Evolutionary conservation across 2,329 filamentous ascomycete genomes (phyloP).

Genomic region (Scorias spongiosa): DNA sequence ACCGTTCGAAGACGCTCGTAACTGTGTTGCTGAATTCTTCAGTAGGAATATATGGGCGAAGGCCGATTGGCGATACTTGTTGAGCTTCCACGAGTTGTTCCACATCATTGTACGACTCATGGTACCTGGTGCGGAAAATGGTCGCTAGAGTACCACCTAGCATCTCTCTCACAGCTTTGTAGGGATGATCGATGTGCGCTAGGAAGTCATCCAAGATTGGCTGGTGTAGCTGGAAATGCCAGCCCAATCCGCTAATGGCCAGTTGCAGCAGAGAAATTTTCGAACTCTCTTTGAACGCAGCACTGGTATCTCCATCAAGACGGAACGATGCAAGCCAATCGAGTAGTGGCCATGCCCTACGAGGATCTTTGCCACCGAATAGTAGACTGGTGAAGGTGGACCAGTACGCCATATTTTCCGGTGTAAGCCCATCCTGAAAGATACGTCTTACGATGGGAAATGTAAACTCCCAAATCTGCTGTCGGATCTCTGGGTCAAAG

Average conservation of each 20-base stretch:
- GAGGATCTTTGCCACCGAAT: conserved; percentile 76
- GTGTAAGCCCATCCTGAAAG: conserved; percentile 81
- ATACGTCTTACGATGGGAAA: conserved; percentile 77
- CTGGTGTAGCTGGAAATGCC: conserved; percentile 87
- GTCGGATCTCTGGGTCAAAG: conserved; percentile 55
- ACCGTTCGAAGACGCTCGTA: conserved; percentile 56
- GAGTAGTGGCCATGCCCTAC: conserved; percentile 72
- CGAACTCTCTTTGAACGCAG: conserved; percentile 96
- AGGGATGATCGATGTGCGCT: conserved; percentile 84
- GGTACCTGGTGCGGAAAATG: conserved; percentile 81
- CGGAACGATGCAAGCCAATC: conserved; percentile 72
- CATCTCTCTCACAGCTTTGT: conserved; percentile 90
- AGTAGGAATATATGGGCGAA: conserved; percentile 65
- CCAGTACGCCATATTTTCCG: conserved; percentile 92
- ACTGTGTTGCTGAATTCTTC: conserved; percentile 61
- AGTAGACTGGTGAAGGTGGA: conserved; percentile 83
- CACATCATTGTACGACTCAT: conserved; percentile 82
- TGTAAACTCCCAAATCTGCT: conserved; percentile 73
- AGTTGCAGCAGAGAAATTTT: conserved; percentile 88
- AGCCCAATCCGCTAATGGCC: conserved; percentile 72
- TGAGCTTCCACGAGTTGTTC: conserved; percentile 60
- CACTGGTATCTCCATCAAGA: conserved; percentile 86
- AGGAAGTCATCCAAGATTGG: conserved; percentile 84
- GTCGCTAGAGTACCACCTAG: conserved; percentile 80
- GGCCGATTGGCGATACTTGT: conserved; percentile 70